Conservation (phyloP, 352 stramenopile species). For the Pythium monospermum region DNA sequence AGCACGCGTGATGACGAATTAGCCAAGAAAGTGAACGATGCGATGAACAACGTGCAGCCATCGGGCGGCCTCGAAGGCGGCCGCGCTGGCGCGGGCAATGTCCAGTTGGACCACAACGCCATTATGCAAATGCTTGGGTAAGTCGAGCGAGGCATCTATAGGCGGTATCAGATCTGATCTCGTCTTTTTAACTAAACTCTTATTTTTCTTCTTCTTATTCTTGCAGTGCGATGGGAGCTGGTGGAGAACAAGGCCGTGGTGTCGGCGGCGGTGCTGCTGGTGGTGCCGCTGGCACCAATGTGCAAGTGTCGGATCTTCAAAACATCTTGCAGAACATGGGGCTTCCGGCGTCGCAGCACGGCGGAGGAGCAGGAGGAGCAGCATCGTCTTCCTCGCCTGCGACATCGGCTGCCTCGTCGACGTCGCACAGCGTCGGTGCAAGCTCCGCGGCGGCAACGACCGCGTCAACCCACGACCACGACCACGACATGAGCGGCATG, state of each 20-base stretch:
- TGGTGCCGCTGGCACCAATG: constrained; percentile 32
- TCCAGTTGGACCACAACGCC: constrained; percentile 85
- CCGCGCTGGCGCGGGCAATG: constrained; percentile 41
- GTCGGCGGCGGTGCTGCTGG: constrained; percentile 16
- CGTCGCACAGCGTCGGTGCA: constrained; percentile 56
- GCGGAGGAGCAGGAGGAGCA: too few species aligned
- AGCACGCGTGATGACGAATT: constrained; percentile 82
- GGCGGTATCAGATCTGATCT: too few species aligned
- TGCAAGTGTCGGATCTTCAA: constrained; percentile 85
- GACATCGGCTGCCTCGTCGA: constrained; percentile 72
- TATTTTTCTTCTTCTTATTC: neutral
- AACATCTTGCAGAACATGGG: constrained; percentile 89
- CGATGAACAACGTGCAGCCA: constrained; percentile 81
- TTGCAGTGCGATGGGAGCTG: constrained; percentile 61
- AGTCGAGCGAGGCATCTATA: too few species aligned
- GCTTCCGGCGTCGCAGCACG: constrained; percentile 51
- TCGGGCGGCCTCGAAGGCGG: constrained; percentile 26
- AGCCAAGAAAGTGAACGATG: constrained; percentile 85
- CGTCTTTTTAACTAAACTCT: too few species aligned
- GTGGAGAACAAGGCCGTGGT: constrained; percentile 55
- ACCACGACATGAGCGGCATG: constrained; percentile 75
- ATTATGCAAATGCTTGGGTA: constrained; percentile 90
- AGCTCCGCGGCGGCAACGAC: constrained; percentile 69
- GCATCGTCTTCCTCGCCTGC: constrained; percentile 73
- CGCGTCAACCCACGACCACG: constrained; percentile 67